Percentiles rank a stretch among this genome's conserved stretches.
Conservation (phyloP, 2,329 filamentous ascomycete species). For the Zarea fungicola region DNA sequence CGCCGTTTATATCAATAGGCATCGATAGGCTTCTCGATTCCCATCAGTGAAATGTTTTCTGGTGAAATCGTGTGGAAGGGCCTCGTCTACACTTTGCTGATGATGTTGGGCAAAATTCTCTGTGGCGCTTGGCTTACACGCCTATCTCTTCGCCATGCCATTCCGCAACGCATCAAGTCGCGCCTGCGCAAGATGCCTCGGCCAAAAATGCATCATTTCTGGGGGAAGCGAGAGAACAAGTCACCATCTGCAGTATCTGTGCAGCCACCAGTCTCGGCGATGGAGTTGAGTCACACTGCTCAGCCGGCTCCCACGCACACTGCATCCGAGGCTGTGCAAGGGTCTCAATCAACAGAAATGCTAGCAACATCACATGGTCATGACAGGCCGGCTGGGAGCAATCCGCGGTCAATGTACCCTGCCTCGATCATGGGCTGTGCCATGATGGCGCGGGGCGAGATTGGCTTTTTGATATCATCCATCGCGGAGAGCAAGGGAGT, state of each 20-base stretch:
- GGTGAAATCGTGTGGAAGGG: slow-evolving; percentile 65
- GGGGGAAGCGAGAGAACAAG: neutral
- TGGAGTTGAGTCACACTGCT: no score
- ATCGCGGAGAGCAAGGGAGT: slow-evolving; percentile 53
- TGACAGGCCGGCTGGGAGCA: slow-evolving; percentile 25
- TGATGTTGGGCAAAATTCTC: slow-evolving; percentile 57
- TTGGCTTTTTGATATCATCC: slow-evolving; percentile 70
- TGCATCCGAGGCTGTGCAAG: neutral
- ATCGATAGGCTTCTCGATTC: slow-evolving; percentile 72
- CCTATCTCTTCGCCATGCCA: slow-evolving; percentile 10
- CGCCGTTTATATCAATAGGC: slow-evolving; percentile 28
- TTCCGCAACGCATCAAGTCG: neutral
- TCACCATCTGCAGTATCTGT: neutral
- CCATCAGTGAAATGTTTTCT: slow-evolving; percentile 63
- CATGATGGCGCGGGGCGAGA: slow-evolving; percentile 76
- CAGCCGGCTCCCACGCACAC: neutral
- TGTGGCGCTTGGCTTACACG: slow-evolving; percentile 55
- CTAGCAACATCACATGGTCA: no score
- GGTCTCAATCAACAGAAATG: neutral
- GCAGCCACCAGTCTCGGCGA: no score
- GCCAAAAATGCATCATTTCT: neutral
- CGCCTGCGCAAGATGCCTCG: neutral
- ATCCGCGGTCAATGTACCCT: slow-evolving; percentile 61
- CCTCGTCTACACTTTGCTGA: slow-evolving; percentile 65
- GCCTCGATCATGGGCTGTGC: slow-evolving; percentile 57